Evolutionary conservation across 2,329 filamentous ascomycete species (phyloP).

Genomic region (Aspergillus latus): DNA sequence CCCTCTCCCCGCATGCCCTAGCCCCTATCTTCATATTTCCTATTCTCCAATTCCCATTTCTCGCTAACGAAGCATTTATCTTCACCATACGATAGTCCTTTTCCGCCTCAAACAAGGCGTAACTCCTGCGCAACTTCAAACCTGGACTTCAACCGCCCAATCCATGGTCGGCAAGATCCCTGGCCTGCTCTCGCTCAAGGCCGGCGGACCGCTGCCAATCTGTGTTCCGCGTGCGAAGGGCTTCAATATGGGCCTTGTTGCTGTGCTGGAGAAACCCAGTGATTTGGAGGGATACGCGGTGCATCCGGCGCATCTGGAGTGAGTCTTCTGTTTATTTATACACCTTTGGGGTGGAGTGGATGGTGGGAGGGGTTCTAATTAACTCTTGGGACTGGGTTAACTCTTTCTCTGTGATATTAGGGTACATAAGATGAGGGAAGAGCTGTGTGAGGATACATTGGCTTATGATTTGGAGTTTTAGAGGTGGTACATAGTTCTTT

Average conservation of each 20-base stretch:
- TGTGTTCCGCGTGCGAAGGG: conserved; percentile 46
- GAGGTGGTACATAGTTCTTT: neutral
- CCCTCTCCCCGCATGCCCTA: neutral
- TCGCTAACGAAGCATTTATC: neutral
- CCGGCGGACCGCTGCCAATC: conserved; percentile 38
- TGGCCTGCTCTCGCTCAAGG: conserved; percentile 40
- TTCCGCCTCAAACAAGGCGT: conserved; percentile 45
- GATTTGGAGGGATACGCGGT: conserved; percentile 45
- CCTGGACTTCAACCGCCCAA: conserved; percentile 32
- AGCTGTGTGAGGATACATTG: conserved; percentile 44
- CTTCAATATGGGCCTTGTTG: conserved; percentile 48
- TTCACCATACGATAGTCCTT: conserved; percentile 33
- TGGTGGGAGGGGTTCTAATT: neutral
- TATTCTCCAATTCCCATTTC: neutral
- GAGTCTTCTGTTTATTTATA: conserved; percentile 21
- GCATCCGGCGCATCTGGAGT: conserved; percentile 50
- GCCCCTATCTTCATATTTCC: no score
- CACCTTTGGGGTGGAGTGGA: neutral
- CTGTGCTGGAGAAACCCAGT: conserved; percentile 45
- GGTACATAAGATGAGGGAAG: conserved; percentile 41
- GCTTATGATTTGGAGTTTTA: conserved; percentile 45
- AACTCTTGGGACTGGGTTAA: neutral
- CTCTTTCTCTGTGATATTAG: conserved; percentile 23
- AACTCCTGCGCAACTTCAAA: conserved; percentile 32
- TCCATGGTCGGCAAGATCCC: conserved; percentile 47